Conservation (phyloP, 202 grass and related monocot species). For the Hordeum pubiflorum region DNA sequence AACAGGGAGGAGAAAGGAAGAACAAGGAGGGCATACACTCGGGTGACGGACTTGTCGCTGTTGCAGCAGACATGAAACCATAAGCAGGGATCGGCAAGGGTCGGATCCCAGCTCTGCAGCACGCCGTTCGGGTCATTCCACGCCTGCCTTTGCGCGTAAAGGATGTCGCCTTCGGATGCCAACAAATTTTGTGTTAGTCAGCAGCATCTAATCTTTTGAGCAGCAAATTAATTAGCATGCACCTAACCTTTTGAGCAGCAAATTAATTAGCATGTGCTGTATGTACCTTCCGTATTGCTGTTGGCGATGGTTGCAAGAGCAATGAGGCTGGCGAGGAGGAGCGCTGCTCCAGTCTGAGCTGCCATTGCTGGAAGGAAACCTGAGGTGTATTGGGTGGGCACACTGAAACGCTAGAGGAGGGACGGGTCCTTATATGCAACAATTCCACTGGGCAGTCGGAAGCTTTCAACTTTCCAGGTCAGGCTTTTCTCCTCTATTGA, state of each 20-base stretch:
- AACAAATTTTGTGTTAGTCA: background rate
- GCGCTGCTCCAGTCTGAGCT: background rate
- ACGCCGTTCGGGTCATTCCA: no score
- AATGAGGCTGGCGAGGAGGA: background rate
- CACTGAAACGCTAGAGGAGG: no score
- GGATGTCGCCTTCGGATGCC: background rate
- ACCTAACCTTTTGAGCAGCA: background rate
- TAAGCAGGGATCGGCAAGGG: no score
- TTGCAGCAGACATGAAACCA: no score
- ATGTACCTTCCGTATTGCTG: background rate
- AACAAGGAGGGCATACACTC: no score
- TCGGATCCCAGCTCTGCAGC: no score
- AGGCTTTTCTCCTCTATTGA: background rate
- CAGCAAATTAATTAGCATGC: background rate
- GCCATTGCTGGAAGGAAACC: background rate
- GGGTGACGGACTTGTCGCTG: no score
- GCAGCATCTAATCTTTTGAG: background rate
- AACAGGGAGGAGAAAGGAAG: no score
- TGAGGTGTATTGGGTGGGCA: background rate
- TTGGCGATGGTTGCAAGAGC: background rate
- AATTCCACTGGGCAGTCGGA: background rate
- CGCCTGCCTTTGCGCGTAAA: no score
- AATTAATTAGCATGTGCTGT: background rate
- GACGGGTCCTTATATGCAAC: background rate
- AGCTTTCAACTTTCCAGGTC: slow-evolving; percentile 10